Evolutionary conservation across 2,329 filamentous ascomycete genomes (phyloP), one percentile per base, ranked within the genome.

Genomic region (Tolypocladium album): DNA sequence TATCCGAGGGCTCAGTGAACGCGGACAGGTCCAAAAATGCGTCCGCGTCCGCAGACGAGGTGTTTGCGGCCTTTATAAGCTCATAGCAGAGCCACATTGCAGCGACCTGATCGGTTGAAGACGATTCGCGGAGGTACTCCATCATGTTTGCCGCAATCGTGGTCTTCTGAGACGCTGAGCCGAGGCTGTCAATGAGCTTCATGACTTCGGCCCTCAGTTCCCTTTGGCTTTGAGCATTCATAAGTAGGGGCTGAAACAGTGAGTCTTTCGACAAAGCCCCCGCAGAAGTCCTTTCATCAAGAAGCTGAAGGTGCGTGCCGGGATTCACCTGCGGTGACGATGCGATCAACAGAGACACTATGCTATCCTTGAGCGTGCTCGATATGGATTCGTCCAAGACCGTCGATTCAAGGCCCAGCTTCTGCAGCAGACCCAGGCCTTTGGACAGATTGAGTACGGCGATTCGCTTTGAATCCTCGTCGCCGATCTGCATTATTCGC

Each of bases 71-170:
- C 67, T 86, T 86, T 11, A 92, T 73, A 1, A 93, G 79, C 65
- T 89, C 84, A 60, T 92, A 84, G 0, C 88, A 83, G 3, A 96
- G 77, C 92, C 92, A 97, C 66, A 90, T 89, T 3, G 87, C 84
- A 15, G 90, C 85, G 34, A 93, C 72, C 63, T 86, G 83, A 42
- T 78, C 77, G 22, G 83, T 77, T 0, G 84, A 82, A 4, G 79
- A 76, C 3, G 82, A 81, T 38, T 83, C 78, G 58, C 83, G 82
- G 5, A 88, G 74, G 59, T 82, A 82, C 55, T 85, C 82, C 34
- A 92, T 75, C 72, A 96, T 82, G 27, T 85, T 83, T 22, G 78
- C 78, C 5, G 85, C 84, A 56, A 95, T 78, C 15, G 74, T 79
- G 9, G 87, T 74, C 61, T 85, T 82, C 56, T 82, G 78, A 5